phyloP scores from a whole-genome alignment of 129 eudicot species.

The Lonicera japonica region DNA sequence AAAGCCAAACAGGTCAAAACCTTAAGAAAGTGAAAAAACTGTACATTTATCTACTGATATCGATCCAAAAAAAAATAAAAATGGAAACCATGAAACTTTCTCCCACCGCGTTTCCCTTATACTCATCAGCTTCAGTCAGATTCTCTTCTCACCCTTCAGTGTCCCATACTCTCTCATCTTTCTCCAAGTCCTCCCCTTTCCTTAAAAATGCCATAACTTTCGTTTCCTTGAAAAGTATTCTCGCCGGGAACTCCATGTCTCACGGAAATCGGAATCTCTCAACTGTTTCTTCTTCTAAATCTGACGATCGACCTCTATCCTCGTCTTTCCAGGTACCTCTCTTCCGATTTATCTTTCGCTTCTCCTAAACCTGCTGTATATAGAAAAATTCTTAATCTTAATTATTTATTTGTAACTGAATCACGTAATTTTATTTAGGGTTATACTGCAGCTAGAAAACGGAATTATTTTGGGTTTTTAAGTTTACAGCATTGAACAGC shows the following conservation, averaged over 20 bases:
- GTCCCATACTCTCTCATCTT: no score
- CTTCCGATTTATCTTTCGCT: no score
- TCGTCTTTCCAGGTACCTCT: conserved; percentile 15
- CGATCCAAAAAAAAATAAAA: not conserved
- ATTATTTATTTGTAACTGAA: no score
- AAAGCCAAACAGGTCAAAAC: not conserved
- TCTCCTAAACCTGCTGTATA: no score
- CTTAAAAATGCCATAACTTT: not conserved
- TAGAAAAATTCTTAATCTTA: no score
- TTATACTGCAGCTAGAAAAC: no score
- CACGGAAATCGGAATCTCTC: conserved; percentile 15
- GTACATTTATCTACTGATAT: not conserved
- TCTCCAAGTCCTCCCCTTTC: not conserved
- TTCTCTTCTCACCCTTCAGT: not conserved
- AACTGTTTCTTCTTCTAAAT: conserved; percentile 11
- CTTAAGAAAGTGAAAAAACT: not conserved
- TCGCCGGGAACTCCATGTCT: conserved; percentile 1
- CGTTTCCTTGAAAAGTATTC: not conserved
- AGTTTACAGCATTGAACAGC: no score
- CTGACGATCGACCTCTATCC: conserved; percentile 7
- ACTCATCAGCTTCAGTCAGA: not conserved
- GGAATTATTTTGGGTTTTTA: no score
- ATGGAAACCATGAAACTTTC: conserved; percentile 16
- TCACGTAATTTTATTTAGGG: no score
- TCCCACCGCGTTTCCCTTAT: conserved; percentile 2